Evolutionary conservation across 306 rosid species (phyloP), one percentile per base, ranked within the genome.

Genomic region (Bauhinia variegata): DNA sequence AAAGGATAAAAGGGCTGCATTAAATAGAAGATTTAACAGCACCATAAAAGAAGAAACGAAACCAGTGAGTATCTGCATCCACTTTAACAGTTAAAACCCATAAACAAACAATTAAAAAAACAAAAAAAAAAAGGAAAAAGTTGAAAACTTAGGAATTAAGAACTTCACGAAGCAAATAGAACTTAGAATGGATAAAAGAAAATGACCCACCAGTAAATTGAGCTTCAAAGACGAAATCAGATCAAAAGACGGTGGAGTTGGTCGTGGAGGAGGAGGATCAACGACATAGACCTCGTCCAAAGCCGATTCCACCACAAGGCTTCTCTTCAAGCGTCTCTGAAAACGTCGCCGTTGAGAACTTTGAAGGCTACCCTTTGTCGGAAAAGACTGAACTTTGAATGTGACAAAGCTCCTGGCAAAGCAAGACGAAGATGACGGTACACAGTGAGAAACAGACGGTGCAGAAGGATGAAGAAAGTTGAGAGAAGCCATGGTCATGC

Each of bases 181-280:
- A 49, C 39, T 31, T 44, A 33, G 8, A 43, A 11, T 13, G 28
- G 2, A 28, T 5, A 1, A 34, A 37, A 10, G 43, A 10, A 12
- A 56, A 41, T 4, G 12, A 76, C 79, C 36, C 18, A 89, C 98
- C 89, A 93, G 65, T 34, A 93, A 80, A 77, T 86, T 89, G 68
- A 93, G 68, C 91, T 89, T 89, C 63, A 87, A 74, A 38, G 80
- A 36, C 9, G 93, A 69, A 44, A 83, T 9, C 7, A 73, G 74
- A 55, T 9, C 73, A 14, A 71, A 60, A 31, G 53, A 41, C 9
- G 75, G 4, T 46, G 85, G 68, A 8, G 77, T 64, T 1, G 73
- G 72, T 15, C 67, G 72, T 5, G 86, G 75, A 3, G 87, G 75
- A 3, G 87, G 38, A 37, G 83, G 70, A 14, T 73, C 90, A 55